phyloP scores from a whole-genome alignment of 2,329 filamentous ascomycete genomes.

The Verticillium zaregamsianum region DNA sequence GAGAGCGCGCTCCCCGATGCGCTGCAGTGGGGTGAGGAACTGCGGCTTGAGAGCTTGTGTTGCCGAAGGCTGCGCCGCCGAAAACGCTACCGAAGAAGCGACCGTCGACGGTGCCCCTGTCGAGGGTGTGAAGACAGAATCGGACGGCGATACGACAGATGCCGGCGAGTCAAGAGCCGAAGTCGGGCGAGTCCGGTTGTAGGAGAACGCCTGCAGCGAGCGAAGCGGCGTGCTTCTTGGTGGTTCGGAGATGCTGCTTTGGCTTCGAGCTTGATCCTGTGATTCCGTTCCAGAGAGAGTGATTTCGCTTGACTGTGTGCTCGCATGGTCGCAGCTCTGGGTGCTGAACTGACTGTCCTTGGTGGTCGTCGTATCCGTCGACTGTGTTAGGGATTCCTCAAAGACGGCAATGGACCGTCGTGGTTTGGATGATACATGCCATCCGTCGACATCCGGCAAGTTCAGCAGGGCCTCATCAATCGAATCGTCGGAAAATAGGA shows the following conservation, averaged over 20 bases:
- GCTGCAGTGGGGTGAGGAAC: conserved; percentile 48
- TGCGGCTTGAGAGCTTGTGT: conserved; percentile 33
- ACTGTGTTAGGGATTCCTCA: conserved; percentile 29
- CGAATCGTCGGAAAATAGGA: conserved; percentile 53
- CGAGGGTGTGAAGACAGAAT: conserved; percentile 30
- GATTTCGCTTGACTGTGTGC: not conserved
- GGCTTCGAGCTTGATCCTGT: not conserved
- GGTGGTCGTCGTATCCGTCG: not conserved
- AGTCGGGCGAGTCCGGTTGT: conserved; percentile 20
- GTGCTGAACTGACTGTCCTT: conserved; percentile 13
- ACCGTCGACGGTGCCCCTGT: conserved; percentile 32
- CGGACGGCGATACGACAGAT: conserved; percentile 27
- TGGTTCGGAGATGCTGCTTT: not conserved
- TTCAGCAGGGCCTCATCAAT: conserved; percentile 49
- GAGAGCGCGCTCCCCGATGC: conserved; percentile 44
- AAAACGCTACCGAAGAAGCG: conserved; percentile 37
- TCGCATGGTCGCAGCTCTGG: conserved; percentile 6
- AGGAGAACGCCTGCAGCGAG: conserved; percentile 20
- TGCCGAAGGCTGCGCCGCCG: conserved; percentile 31
- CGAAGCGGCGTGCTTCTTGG: conserved; percentile 2
- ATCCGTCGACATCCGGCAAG: conserved; percentile 48
- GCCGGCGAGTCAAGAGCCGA: conserved; percentile 25
- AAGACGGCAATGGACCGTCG: conserved; percentile 39
- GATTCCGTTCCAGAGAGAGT: not conserved
- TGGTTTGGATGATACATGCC: conserved; percentile 32